Percentiles rank a stretch among this genome's conserved stretches.
These are phyloP conservation scores for Ascochyta clinopodiicola DNA, from an alignment of 2,329 filamentous ascomycete species.

Conservation along the genomic window DNA sequence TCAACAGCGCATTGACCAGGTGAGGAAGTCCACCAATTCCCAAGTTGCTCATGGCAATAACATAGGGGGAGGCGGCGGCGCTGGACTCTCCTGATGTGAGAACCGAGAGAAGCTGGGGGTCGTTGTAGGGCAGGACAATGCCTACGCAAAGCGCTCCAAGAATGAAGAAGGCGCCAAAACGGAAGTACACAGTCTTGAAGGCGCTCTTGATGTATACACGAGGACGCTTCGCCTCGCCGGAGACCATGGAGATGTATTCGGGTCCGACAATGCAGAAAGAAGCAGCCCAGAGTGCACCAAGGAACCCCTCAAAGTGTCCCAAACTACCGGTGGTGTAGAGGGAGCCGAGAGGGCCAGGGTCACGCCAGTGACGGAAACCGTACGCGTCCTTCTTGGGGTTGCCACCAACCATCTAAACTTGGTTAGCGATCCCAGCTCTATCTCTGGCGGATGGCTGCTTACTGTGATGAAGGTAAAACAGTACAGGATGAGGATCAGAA, in stretches of 20 bases:
- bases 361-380: conserved; percentile 55
- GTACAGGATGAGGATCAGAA: conserved; percentile 55
- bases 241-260: conserved; percentile 58
- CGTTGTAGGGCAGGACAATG: conserved; percentile 65
- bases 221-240: conserved; percentile 55
- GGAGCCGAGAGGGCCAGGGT: conserved; percentile 45
- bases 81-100: conserved; percentile 36
- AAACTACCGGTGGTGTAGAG: conserved; percentile 33
- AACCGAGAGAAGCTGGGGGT: conserved; percentile 71
- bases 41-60: conserved; percentile 66
- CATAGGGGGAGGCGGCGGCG: conserved; percentile 67
- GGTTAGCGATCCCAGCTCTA: background rate
- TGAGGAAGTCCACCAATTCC: conserved; percentile 61
- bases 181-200: conserved; percentile 57
- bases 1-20: conserved; percentile 63
- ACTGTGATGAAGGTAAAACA: conserved; percentile 54
- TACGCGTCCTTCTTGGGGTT: conserved; percentile 52
- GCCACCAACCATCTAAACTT: conserved; percentile 48
- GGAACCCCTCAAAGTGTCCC: conserved; percentile 47
- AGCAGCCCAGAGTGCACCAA: conserved; percentile 50
- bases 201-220: conserved; percentile 56
- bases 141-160: conserved; percentile 54
- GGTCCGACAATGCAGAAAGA: conserved; percentile 57
- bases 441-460: background rate
- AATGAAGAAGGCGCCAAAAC: conserved; percentile 57